Evolutionary conservation across 208 protist species (phyloP), one percentile per base, ranked within the genome.

Genomic region (Sergeia podlipaevii): DNA sequence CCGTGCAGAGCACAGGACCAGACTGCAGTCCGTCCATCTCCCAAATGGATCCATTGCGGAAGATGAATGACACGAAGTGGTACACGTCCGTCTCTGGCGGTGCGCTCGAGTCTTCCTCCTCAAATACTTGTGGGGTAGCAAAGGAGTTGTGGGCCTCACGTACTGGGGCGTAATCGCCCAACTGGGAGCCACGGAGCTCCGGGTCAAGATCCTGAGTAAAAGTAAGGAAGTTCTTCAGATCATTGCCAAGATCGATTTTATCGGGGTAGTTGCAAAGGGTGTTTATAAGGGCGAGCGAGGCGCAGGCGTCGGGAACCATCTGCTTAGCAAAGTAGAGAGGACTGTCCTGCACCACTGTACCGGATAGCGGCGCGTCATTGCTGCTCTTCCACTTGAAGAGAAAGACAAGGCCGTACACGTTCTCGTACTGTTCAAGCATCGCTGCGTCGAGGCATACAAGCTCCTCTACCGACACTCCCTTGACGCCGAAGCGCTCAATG

Each of bases 261-360:
- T 85, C 60, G 5, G 37, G 26, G 53, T 75, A 66, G 76, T 99
- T 99, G 36, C 98, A 66, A 0, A 99, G 66, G 27, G 97, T 94
- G 51, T 97, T 98, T 30, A 99, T 70, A 41, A 99, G 97, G 11
- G 97, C 97, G 56, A 99, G 87, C 28, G 97, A 99, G 2, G 97
- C 97, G 72, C 97, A 99, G 21, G 97, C 97, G 76, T 99, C 98
- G 33, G 91, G 77, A 26, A 99, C 93, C 0, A 97, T 80, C 68
- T 99, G 97, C 65, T 89, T 71, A 2, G 97, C 97, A 77, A 99
- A 99, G 68, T 98, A 99, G 0, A 99, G 54, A 4, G 74, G 56
- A 20, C 64, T 67, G 29, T 79, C 75, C 36, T 49, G 61, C 33
- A 85, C 63, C 6, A 83, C 61, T 6, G 65, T 67, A 26, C 65